Evolutionary conservation across 169 alveolate species (phyloP), one percentile per base, ranked within the genome.

Genomic region (Babesia caballi): DNA sequence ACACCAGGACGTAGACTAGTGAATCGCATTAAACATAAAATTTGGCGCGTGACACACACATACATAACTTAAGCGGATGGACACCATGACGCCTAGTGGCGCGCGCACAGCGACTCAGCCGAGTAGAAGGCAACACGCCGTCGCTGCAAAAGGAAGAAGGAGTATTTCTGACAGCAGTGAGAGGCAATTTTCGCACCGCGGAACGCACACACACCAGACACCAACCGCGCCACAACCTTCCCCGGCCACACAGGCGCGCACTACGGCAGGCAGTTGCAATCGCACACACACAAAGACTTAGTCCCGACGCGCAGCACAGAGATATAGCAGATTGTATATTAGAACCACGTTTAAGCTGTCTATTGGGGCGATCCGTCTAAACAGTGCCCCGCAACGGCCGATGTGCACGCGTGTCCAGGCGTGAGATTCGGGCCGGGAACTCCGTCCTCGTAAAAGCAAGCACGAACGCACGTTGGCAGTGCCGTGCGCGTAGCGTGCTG

Each of bases 281-380:
- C 6, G 41, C 33, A 54, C 69, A 59, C 69, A 59, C 69, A 59
- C 69, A 25, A 27, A 36, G 69, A 2, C 54, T 40, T 38, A 28
- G 41, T 41, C 69, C 41, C 36, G 4, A 41, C 25, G n/a, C 52
- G n/a, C 42, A 8, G 27, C 32, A 28, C 19, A 8, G 8, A 9
- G 12, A 23, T 21, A 17, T 40, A 1, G 36, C 0, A 41, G 28
- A 42, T 7, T 59, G 54, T 59, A 59, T 25, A 59, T 40, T 59
- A 59, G 54, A 40, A 15, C 56, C 52, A 38, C 23, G 40, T 38
- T 4, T 17, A 41, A 14, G 69, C 69, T n/a, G 56, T 21, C 44
- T 0, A 38, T 59, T 9, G 36, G n/a, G 69, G 36, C 30, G n/a
- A 36, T 23, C 19, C 33, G 0, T 21, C 25, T n/a, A 36, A 19